Percentiles rank a stretch among this genome's conserved stretches.
Evolutionary conservation across 169 alveolate species (phyloP).

Genomic region (Cryptosporidium meleagridis): DNA sequence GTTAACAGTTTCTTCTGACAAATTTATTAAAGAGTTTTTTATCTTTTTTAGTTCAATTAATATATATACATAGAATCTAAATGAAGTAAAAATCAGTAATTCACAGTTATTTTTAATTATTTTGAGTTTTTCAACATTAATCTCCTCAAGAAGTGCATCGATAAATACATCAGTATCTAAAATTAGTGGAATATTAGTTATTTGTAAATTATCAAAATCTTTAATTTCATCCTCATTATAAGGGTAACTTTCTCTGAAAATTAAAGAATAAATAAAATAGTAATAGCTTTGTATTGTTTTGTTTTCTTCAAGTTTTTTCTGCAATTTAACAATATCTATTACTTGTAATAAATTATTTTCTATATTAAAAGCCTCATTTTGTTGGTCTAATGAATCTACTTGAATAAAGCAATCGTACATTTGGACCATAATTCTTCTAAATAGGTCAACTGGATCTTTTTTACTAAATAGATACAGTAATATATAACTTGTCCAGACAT

Average conservation of each 20-base stretch:
- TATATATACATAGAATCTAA: background rate
- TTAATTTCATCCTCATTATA: background rate
- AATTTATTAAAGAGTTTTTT: background rate
- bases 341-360: background rate
- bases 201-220: background rate
- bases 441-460: conserved; percentile 17
- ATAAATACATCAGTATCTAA: conserved; percentile 3
- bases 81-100: conserved; percentile 2
- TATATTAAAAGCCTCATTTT: background rate
- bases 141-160: background rate
- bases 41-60: conserved; percentile 21
- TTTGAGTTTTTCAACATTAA: background rate
- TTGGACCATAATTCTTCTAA: conserved; percentile 27
- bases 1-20: background rate
- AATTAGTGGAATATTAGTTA: background rate
- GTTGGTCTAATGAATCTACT: background rate
- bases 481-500: conserved; percentile 55
- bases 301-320: conserved; percentile 6
- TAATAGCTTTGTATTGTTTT: background rate
- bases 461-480: conserved; percentile 16
- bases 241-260: conserved; percentile 15
- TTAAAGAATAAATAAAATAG: conserved; percentile 12
- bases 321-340: conserved; percentile 16
- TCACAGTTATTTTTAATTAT: background rate
- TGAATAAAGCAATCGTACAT: background rate